phyloP scores from a whole-genome alignment of 192 early-diverging fungal species.

The Backusella sp. region DNA sequence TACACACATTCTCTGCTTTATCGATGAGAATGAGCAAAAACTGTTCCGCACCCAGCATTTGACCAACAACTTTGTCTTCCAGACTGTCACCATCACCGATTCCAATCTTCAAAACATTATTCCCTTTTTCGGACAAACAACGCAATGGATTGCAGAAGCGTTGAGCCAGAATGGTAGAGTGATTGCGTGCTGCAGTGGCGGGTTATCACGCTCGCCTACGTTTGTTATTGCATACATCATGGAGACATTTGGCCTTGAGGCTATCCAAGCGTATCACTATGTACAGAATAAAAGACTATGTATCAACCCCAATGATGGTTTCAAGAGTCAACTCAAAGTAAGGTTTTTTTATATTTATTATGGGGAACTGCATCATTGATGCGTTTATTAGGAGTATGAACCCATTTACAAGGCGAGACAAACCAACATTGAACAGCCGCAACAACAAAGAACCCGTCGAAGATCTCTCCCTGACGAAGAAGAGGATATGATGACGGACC shows the following conservation, averaged over 20 bases:
- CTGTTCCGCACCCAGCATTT: slow-evolving; percentile 22
- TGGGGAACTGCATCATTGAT: not conserved
- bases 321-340: slow-evolving; percentile 81
- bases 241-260: slow-evolving; percentile 66
- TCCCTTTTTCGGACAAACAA: slow-evolving; percentile 66
- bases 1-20: slow-evolving; percentile 76
- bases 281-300: slow-evolving; percentile 88
- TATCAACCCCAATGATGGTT: slow-evolving; percentile 80
- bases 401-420: slow-evolving; percentile 71
- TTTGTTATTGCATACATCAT: slow-evolving; percentile 92
- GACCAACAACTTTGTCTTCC: slow-evolving; percentile 55
- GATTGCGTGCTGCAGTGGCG: slow-evolving; percentile 73
- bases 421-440: slow-evolving; percentile 32
- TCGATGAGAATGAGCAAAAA: slow-evolving; percentile 46
- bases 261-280: slow-evolving; percentile 70
- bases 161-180: slow-evolving; percentile 47
- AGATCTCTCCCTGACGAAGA: slow-evolving; percentile 61
- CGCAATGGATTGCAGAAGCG: slow-evolving; percentile 53
- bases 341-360: not conserved
- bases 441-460: slow-evolving; percentile 47
- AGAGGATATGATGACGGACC: slow-evolving; percentile 18
- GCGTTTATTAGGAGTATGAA: slow-evolving; percentile 70
- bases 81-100: slow-evolving; percentile 75
- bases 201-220: slow-evolving; percentile 80
- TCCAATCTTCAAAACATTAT: slow-evolving; percentile 84